These are phyloP conservation scores for Moringa oleifera DNA, from an alignment of 345 rosid species.

Conservation along the genomic window DNA sequence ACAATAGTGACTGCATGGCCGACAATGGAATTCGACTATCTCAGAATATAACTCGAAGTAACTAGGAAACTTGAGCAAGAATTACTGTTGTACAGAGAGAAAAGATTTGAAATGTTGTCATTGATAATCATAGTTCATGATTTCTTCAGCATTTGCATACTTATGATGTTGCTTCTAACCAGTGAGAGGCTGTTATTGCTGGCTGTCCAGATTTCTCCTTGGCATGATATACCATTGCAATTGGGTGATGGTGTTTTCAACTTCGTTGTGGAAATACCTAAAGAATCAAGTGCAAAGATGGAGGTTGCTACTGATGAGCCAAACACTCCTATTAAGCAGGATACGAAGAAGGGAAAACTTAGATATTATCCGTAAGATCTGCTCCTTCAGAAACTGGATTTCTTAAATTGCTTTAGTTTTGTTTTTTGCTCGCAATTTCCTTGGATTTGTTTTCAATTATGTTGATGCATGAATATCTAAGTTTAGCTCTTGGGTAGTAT, in stretches of 20 bases:
- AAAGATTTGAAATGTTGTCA: neutral
- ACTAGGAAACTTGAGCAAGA: neutral
- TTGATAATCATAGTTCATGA: neutral
- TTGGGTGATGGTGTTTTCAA: constrained; percentile 79
- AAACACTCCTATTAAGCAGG: constrained; percentile 92
- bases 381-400: neutral
- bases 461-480: too few species aligned
- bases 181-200: neutral
- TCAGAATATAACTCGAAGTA: too few species aligned
- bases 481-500: too few species aligned
- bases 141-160: neutral
- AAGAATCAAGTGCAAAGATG: constrained; percentile 94
- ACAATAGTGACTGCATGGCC: neutral
- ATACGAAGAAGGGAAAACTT: constrained; percentile 32
- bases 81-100: neutral
- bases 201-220: constrained; percentile 68
- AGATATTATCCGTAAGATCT: constrained; percentile 31
- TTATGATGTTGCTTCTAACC: neutral
- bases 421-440: neutral
- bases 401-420: neutral
- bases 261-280: constrained; percentile 87
- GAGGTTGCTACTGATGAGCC: constrained; percentile 94
- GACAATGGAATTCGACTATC: neutral
- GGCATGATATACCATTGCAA: constrained; percentile 89
- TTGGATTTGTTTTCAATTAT: neutral